Conservation (phyloP, 768 basidiomycete genomes). For the Suillus subluteus region DNA sequence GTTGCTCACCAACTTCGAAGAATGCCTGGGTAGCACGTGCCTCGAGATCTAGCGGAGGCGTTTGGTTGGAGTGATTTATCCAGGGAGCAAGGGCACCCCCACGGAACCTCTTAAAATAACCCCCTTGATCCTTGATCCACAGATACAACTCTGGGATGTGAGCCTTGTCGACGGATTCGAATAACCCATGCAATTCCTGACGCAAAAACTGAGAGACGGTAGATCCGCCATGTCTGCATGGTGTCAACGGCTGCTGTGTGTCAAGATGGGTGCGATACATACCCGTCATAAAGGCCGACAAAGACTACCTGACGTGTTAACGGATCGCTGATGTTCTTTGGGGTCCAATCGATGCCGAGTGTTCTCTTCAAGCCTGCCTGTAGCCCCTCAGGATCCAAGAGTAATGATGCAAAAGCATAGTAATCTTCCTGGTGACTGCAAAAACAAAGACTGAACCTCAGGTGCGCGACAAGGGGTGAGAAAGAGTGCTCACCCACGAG, state of each 20-base stretch:
- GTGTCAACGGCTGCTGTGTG: constrained; percentile 7
- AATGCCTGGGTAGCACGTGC: constrained; percentile 87
- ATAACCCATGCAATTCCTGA: constrained; percentile 82
- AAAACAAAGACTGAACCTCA: constrained; percentile 6
- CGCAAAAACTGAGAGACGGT: constrained; percentile 85
- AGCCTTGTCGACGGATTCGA: constrained; percentile 75
- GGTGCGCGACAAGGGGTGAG: constrained; percentile 5
- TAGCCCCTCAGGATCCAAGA: constrained; percentile 77
- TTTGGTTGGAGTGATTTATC: constrained; percentile 40
- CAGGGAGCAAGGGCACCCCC: constrained; percentile 81
- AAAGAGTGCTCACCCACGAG: constrained; percentile 55
- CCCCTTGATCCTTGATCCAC: constrained; percentile 81
- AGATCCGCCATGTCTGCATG: constrained; percentile 84
- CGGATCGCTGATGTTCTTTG: constrained; percentile 51
- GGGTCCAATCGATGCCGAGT: constrained; percentile 75
- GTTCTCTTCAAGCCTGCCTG: constrained; percentile 61
- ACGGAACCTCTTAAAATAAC: constrained; percentile 88
- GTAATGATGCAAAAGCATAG: constrained; percentile 74
- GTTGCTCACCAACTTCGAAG: constrained; percentile 63
- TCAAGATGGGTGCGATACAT: constrained; percentile 24
- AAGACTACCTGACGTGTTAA: constrained; percentile 80
- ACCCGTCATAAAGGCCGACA: constrained; percentile 94
- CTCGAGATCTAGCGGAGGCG: constrained; percentile 67
- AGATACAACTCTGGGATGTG: constrained; percentile 75
- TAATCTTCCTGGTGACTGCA: constrained; percentile 90